A percentile compares a stretch with the other conserved stretches of the same genome.
These are phyloP conservation scores for Psilocybe tampanensis DNA, from an alignment of 768 basidiomycete genomes.

Conservation along the genomic window DNA sequence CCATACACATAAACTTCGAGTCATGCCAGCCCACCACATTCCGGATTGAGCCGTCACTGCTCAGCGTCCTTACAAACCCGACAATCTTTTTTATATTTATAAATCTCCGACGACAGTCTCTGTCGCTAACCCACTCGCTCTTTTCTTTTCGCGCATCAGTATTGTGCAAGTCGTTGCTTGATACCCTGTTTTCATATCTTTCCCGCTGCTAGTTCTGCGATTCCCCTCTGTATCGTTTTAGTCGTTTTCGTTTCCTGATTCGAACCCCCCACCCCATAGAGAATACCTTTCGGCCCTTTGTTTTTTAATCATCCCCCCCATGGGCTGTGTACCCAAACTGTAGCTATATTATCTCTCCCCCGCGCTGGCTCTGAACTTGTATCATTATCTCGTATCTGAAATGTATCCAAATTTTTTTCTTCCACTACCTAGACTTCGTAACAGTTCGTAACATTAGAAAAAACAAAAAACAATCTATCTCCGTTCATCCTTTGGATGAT, in stretches of 20 bases:
- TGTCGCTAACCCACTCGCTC: not conserved
- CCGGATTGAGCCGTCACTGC: not conserved
- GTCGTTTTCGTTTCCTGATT: constrained; percentile 2
- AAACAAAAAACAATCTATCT: not conserved
- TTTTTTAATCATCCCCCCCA: constrained; percentile 7
- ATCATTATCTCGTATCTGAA: constrained; percentile 10
- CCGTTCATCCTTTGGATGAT: not conserved
- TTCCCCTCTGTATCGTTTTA: constrained; percentile 11
- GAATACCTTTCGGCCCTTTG: constrained; percentile 11
- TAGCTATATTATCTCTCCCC: constrained; percentile 23
- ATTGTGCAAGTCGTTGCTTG: constrained; percentile 5
- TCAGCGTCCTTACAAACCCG: not conserved
- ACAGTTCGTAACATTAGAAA: not conserved
- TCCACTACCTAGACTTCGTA: not conserved
- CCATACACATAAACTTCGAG: constrained; percentile 24
- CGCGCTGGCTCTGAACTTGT: constrained; percentile 27
- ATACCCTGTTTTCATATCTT: constrained; percentile 17
- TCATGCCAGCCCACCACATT: not conserved
- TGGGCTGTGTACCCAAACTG: constrained; percentile 9
- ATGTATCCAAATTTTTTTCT: constrained; percentile 5
- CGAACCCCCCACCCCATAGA: constrained; percentile 13
- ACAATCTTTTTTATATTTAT: not conserved
- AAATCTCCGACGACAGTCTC: not conserved
- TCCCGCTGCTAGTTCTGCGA: not conserved
- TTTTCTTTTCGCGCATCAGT: not conserved